Evolutionary conservation across 1,139 yeast genomes (phyloP).

Genomic region (Geotrichum aggregatum): DNA sequence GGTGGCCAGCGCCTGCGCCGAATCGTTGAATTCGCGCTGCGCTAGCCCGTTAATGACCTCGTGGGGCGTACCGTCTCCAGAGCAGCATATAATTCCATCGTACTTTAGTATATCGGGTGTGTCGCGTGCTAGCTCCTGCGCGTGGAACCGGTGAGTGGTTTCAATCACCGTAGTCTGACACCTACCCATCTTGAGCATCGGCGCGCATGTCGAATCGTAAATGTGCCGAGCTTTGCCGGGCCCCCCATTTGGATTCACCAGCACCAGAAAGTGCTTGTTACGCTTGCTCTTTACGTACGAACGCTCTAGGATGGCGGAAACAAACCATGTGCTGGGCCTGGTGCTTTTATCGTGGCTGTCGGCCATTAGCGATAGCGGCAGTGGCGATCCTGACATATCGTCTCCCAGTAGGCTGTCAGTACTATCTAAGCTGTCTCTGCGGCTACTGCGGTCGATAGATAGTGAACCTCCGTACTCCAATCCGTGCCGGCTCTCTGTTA

Average conservation of each 20-base stretch:
- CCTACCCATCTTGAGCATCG: conserved; percentile 67
- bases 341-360: not conserved
- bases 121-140: conserved; percentile 62
- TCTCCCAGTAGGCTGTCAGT: not conserved
- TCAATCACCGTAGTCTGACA: conserved; percentile 53
- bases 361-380: too few species aligned
- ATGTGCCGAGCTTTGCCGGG: conserved; percentile 68
- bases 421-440: too few species aligned
- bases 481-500: too few species aligned
- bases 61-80: conserved; percentile 96
- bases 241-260: conserved; percentile 89
- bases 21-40: conserved; percentile 44
- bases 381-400: too few species aligned
- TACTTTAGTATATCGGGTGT: conserved; percentile 41
- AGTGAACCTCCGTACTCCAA: too few species aligned
- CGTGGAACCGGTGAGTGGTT: conserved; percentile 70
- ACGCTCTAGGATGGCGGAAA: conserved; percentile 4
- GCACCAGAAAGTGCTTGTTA: conserved; percentile 52
- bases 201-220: conserved; percentile 56
- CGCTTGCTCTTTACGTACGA: conserved; percentile 1
- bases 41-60: conserved; percentile 88
- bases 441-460: too few species aligned
- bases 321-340: too few species aligned
- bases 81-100: conserved; percentile 83
- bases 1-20: conserved; percentile 58